Base-by-base conservation (phyloP, 768 basidiomycete species). In the Rhizopogon vesiculosus region DNA sequence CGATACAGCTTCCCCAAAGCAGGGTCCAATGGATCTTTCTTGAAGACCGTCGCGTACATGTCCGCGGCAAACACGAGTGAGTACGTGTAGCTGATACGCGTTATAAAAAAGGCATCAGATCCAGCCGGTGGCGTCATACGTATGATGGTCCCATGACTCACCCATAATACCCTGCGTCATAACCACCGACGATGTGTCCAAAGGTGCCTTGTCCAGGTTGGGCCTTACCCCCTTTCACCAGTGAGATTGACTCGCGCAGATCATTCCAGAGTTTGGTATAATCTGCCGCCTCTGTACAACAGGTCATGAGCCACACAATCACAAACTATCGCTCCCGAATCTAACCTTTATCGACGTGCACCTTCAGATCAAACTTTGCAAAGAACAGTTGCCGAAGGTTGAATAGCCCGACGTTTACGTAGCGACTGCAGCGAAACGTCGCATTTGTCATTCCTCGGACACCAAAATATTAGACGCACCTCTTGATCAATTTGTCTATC, bases 381-480 rank as follows among this genome's bases (percentile, higher is more conserved):
- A 91, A 91, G 79, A 92, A 93, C 6, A 93, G 73, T 66, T 94
- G 92, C 28, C 89, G 83, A 10, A 91, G 78, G 69, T 88, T 89
- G 70, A 84, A 89, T 33, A 94, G 70, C 8, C 92, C 93, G 41
- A 89, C 81, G 55, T 93, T 91, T 57, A 89, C 86, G 57, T 91
- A 91, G 59, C 85, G 84, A 59, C 84, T 85, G 54, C 25, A n/a
- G 15, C 40, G 39, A 8, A 25, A 35, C 12, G 22, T 57, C 48
- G 51, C 18, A 1, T 18, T 16, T 18, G 13, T 9, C n/a, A 8
- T 54, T 48, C 4, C 44, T 44, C 7, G 35, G 29, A 33, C 33
- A 13, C 9, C 5, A 10, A 2, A 41, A 15, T 3, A 41, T 9
- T 4, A 59, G 31, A 49, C 72, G 18, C 40, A 86, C 85, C 88